Conservation (phyloP, 805 yeast genomes). For the Monosporozyma siamensis region DNA sequence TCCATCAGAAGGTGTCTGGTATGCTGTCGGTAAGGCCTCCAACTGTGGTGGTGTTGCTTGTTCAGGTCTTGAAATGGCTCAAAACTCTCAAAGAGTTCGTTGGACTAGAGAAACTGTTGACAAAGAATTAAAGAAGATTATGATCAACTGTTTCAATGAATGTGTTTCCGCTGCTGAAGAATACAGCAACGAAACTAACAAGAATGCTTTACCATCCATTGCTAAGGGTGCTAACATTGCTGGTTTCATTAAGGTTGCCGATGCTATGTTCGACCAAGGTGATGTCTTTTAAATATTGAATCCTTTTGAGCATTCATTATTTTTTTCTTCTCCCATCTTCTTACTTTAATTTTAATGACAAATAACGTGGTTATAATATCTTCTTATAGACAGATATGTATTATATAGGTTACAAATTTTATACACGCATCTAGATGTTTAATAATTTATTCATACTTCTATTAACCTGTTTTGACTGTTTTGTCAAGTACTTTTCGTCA, state of each 20-base stretch:
- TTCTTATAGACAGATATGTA: neutral
- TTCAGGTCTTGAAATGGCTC: constrained; percentile 98
- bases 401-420: neutral
- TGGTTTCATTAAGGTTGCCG: constrained; percentile 97
- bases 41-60: constrained; percentile 99
- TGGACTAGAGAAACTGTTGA: constrained; percentile 96
- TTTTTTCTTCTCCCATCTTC: too few relatives aligned
- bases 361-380: neutral
- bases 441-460: neutral
- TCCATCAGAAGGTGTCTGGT: constrained; percentile 63
- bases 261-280: constrained; percentile 97
- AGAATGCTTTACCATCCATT: constrained; percentile 73
- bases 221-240: constrained; percentile 99
- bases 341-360: neutral
- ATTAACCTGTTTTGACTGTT: neutral
- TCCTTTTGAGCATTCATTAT: too few relatives aligned
- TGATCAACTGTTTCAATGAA: constrained; percentile 87
- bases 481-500: neutral
- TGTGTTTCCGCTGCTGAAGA: constrained; percentile 80
- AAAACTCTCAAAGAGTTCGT: constrained; percentile 86
- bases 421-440: neutral
- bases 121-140: constrained; percentile 78
- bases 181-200: constrained; percentile 56
- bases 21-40: constrained; percentile 99
- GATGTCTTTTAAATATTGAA: constrained; percentile 37